These are phyloP conservation scores for Ilyonectria destructans DNA, from an alignment of 2,329 filamentous ascomycete genomes.

Conservation along the genomic window DNA sequence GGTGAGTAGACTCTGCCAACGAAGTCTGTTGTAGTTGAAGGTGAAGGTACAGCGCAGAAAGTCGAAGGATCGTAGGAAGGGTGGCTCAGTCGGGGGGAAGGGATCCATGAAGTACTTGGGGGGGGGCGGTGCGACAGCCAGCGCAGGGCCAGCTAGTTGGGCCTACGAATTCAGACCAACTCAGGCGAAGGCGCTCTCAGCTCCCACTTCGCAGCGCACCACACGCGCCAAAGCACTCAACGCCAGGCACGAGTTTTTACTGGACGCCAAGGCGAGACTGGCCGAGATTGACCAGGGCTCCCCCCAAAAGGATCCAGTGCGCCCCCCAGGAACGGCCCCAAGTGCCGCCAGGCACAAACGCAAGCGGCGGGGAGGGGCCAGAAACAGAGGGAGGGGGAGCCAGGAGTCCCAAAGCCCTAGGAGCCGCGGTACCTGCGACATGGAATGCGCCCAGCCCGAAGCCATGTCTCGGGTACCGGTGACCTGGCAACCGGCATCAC, in stretches of 20 bases:
- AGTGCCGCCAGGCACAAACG: slow-evolving; percentile 32
- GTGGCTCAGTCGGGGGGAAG: slow-evolving; percentile 32
- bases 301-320: slow-evolving; percentile 14
- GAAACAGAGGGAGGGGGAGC: slow-evolving; percentile 35
- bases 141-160: slow-evolving; percentile 36
- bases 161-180: slow-evolving; percentile 4
- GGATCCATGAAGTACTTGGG: slow-evolving; percentile 47
- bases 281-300: slow-evolving; percentile 31
- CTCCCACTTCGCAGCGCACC: slow-evolving; percentile 14
- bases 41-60: slow-evolving; percentile 42
- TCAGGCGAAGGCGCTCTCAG: background rate
- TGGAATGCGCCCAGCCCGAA: slow-evolving; percentile 9
- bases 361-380: slow-evolving; percentile 10
- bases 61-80: slow-evolving; percentile 35
- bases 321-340: slow-evolving; percentile 16
- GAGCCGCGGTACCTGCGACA: slow-evolving; percentile 40
- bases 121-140: slow-evolving; percentile 23
- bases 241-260: slow-evolving; percentile 26
- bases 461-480: slow-evolving; percentile 41
- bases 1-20: slow-evolving; percentile 70
- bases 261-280: slow-evolving; percentile 29
- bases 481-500: slow-evolving; percentile 33
- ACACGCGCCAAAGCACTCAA: slow-evolving; percentile 24
- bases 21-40: slow-evolving; percentile 59
- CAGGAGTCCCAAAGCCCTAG: slow-evolving; percentile 35